These are phyloP conservation scores for Fusarium odoratissimum DNA, from an alignment of 2,329 filamentous ascomycete species.

Conservation along the genomic window DNA sequence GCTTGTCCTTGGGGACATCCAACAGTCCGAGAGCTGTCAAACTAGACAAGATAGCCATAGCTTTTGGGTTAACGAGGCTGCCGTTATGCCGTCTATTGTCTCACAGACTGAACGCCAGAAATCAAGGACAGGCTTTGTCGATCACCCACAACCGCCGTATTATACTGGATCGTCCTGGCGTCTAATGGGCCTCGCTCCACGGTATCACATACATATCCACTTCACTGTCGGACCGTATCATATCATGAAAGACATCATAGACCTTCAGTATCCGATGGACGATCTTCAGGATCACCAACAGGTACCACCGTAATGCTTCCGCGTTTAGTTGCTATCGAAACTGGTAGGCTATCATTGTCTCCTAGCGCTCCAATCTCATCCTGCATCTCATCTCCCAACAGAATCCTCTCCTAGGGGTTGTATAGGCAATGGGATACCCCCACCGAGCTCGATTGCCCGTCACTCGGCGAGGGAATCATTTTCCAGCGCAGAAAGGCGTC, in stretches of 20 bases:
- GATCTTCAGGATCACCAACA: slow-evolving; percentile 4
- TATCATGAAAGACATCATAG: slow-evolving; percentile 21
- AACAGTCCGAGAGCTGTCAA: neutral
- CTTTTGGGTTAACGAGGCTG: slow-evolving; percentile 13
- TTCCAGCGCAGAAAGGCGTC: slow-evolving; percentile 33
- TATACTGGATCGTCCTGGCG: slow-evolving; percentile 14
- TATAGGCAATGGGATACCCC: slow-evolving; percentile 2
- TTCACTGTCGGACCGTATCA: slow-evolving; percentile 10
- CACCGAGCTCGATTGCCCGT: slow-evolving; percentile 6
- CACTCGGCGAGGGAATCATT: neutral
- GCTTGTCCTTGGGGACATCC: slow-evolving; percentile 1
- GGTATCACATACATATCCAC: slow-evolving; percentile 16
- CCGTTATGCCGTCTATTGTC: neutral
- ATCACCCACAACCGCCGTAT: slow-evolving; percentile 19
- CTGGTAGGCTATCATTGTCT: neutral
- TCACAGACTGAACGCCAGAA: neutral
- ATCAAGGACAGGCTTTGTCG: slow-evolving; percentile 12
- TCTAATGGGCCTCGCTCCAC: slow-evolving; percentile 6
- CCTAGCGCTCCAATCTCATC: neutral
- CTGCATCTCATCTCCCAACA: neutral
- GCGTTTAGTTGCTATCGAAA: neutral
- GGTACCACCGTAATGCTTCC: neutral
- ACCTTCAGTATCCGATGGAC: slow-evolving; percentile 1
- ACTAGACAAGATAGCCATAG: neutral
- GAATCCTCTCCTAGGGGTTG: neutral